These are phyloP conservation scores for Mycena olivaceomarginata DNA, from an alignment of 768 basidiomycete species.

Conservation along the genomic window DNA sequence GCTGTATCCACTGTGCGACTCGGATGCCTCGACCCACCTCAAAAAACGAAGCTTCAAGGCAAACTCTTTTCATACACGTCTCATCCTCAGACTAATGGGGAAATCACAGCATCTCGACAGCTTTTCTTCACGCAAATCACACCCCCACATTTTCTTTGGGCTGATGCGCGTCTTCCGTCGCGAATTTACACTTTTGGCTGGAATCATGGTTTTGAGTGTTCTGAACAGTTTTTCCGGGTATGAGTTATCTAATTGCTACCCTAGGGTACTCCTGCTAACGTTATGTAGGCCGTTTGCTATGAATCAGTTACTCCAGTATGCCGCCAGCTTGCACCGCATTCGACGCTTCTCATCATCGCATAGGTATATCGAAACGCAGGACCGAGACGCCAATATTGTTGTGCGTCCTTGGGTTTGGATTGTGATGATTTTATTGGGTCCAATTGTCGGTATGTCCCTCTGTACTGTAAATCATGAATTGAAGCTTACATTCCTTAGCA, in stretches of 20 bases:
- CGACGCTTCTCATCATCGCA: constrained; percentile 46
- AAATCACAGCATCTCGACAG: not conserved
- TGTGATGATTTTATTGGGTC: constrained; percentile 67
- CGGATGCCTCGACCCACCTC: constrained; percentile 59
- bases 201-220: constrained; percentile 21
- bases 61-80: not conserved
- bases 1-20: constrained; percentile 78
- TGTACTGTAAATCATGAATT: not conserved
- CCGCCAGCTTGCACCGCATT: not conserved
- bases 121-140: not conserved
- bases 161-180: constrained; percentile 62
- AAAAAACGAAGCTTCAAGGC: constrained; percentile 51
- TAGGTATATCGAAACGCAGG: constrained; percentile 67
- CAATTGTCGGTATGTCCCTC: constrained; percentile 52
- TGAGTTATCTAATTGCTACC: constrained; percentile 36
- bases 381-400: constrained; percentile 56
- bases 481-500: not conserved
- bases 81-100: not conserved
- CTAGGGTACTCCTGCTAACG: constrained; percentile 45
- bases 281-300: constrained; percentile 60
- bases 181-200: constrained; percentile 47
- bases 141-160: constrained; percentile 59
- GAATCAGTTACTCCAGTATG: constrained; percentile 62
- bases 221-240: constrained; percentile 9
- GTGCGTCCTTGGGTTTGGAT: constrained; percentile 86